Conservation (phyloP, 2,329 filamentous ascomycete species). For the Stachybotrys echinatus region DNA sequence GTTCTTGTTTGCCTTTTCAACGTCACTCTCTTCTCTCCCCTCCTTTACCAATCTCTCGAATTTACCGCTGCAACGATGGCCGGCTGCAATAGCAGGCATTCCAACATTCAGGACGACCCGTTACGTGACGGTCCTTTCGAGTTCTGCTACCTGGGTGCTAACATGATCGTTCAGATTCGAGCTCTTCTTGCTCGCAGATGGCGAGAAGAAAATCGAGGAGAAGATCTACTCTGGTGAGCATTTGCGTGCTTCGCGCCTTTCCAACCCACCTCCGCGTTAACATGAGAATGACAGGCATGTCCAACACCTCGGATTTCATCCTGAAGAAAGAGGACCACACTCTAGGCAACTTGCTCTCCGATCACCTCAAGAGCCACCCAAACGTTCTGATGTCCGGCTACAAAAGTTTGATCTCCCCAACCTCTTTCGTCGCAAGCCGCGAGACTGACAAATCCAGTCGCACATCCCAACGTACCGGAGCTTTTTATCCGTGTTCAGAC, state of each 20-base stretch:
- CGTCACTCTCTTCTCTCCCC: no score
- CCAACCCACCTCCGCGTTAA: background rate
- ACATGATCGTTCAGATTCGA: constrained; percentile 63
- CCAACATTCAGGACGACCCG: constrained; percentile 30
- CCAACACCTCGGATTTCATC: constrained; percentile 91
- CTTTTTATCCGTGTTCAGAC: constrained; percentile 80
- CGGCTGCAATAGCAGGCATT: constrained; percentile 28
- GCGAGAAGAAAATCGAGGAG: constrained; percentile 90
- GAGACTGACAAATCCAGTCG: constrained; percentile 28
- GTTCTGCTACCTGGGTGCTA: constrained; percentile 9
- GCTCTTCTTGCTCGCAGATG: constrained; percentile 80
- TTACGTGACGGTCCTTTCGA: constrained; percentile 15
- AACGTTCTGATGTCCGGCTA: constrained; percentile 90
- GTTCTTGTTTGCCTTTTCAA: no score
- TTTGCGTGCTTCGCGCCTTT: background rate
- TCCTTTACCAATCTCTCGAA: no score
- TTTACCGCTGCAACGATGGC: background rate
- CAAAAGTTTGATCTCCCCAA: constrained; percentile 56
- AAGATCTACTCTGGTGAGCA: constrained; percentile 83
- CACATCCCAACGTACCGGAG: constrained; percentile 57
- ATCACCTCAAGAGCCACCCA: constrained; percentile 77
- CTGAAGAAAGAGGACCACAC: constrained; percentile 98
- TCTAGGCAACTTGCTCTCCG: constrained; percentile 81
- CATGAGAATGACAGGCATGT: constrained; percentile 53
- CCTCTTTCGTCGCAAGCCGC: background rate